Percentiles rank a stretch among this genome's conserved stretches.
These are phyloP conservation scores for Xerocomellus intermedius DNA, from an alignment of 768 basidiomycete species.

Conservation along the genomic window DNA sequence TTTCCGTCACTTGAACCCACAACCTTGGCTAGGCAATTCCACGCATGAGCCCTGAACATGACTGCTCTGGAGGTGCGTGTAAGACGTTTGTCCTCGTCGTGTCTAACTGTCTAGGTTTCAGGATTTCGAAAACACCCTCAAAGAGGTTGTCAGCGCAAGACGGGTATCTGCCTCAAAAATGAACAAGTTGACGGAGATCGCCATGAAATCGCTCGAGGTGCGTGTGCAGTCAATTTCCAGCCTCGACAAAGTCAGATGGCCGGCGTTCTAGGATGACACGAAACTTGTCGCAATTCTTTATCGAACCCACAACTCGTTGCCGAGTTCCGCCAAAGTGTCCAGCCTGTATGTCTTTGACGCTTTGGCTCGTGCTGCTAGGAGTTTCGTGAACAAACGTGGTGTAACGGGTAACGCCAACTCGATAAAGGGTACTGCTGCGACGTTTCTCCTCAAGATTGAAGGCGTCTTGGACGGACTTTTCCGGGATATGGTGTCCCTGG, in stretches of 20 bases:
- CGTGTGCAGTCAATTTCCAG: constrained; percentile 22
- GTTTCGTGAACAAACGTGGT: constrained; percentile 62
- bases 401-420: constrained; percentile 54
- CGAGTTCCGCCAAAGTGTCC: constrained; percentile 67
- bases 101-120: constrained; percentile 32
- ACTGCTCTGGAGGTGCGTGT: constrained; percentile 40
- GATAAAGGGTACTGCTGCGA: constrained; percentile 67
- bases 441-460: constrained; percentile 87
- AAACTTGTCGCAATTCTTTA: constrained; percentile 87
- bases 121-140: constrained; percentile 80
- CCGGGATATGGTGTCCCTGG: constrained; percentile 72
- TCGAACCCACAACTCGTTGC: constrained; percentile 81
- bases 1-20: constrained; percentile 10
- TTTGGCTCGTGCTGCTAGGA: constrained; percentile 78
- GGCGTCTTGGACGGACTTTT: constrained; percentile 88
- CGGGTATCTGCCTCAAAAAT: constrained; percentile 88
- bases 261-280: constrained; percentile 66
- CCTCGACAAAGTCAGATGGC: not conserved
- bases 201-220: constrained; percentile 77
- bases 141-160: constrained; percentile 79
- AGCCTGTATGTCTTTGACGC: constrained; percentile 96
- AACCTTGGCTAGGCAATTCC: constrained; percentile 10
- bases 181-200: constrained; percentile 68
- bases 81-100: not conserved
- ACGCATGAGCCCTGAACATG: constrained; percentile 36